Conservation (phyloP, 225 moss, liverwort and hornwort genomes). For the Physcomitrium patens region DNA sequence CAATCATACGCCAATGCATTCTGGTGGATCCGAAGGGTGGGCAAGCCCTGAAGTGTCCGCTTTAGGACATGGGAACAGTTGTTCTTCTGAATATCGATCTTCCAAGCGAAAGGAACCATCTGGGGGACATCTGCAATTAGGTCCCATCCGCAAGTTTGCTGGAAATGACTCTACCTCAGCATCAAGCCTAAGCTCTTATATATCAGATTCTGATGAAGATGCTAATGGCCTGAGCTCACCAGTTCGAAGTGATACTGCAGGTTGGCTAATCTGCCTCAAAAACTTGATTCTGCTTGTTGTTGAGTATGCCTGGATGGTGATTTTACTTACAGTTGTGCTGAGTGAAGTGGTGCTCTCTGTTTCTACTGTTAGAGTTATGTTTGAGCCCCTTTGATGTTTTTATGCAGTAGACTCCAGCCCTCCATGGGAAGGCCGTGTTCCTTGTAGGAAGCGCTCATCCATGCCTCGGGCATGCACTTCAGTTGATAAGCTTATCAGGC, state of each 20-base stretch:
- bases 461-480: conserved; percentile 41
- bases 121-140: conserved; percentile 44
- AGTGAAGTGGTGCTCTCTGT: not conserved
- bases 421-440: conserved; percentile 48
- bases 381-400: not conserved
- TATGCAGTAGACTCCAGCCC: conserved; percentile 44
- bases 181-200: conserved; percentile 22
- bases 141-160: conserved; percentile 33
- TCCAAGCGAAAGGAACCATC: conserved; percentile 61
- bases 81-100: conserved; percentile 47
- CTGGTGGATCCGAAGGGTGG: conserved; percentile 57
- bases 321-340: not conserved
- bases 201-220: conserved; percentile 29
- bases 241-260: conserved; percentile 8
- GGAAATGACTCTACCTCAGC: conserved; percentile 35
- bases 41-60: conserved; percentile 38
- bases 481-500: conserved; percentile 53
- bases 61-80: conserved; percentile 48
- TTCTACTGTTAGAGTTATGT: not conserved
- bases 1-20: conserved; percentile 75
- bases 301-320: not conserved
- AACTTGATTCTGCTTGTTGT: not conserved
- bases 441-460: conserved; percentile 55
- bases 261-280: not conserved
- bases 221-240: conserved; percentile 10